Evolutionary conservation across 306 rosid genomes (phyloP).

Genomic region (Argentina anserina): DNA sequence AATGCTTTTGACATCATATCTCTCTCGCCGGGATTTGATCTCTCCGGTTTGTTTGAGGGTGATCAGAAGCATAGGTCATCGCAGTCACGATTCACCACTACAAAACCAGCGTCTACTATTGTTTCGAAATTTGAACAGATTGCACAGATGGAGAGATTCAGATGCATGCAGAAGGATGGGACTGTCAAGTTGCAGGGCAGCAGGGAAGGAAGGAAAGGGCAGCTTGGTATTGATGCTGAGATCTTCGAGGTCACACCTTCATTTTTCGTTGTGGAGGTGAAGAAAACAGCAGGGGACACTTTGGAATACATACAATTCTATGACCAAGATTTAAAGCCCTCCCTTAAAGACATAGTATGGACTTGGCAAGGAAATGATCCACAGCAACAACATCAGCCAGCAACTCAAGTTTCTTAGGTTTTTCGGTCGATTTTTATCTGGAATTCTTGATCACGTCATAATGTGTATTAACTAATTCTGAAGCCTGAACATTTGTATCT

Average conservation of each 20-base stretch:
- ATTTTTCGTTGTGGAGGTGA: slow-evolving; percentile 57
- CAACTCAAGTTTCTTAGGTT: not conserved
- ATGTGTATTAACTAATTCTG: not conserved
- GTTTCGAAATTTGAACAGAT: slow-evolving; percentile 60
- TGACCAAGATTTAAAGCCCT: slow-evolving; percentile 47
- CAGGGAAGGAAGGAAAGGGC: slow-evolving; percentile 43
- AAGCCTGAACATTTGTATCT: not conserved
- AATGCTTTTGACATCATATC: slow-evolving; percentile 78
- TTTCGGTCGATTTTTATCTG: not conserved
- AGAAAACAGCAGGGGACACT: slow-evolving; percentile 59
- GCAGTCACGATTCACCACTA: slow-evolving; percentile 35
- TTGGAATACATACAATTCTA: slow-evolving; percentile 49
- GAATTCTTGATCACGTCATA: not conserved
- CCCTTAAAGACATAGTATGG: slow-evolving; percentile 56
- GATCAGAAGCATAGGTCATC: slow-evolving; percentile 23
- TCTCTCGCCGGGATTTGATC: slow-evolving; percentile 60
- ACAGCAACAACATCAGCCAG: slow-evolving; percentile 7
- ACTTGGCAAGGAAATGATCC: slow-evolving; percentile 51
- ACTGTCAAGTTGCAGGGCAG: slow-evolving; percentile 47
- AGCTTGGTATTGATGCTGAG: slow-evolving; percentile 63
- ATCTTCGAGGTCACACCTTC: slow-evolving; percentile 62
- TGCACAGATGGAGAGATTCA: slow-evolving; percentile 47
- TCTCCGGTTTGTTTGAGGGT: slow-evolving; percentile 60
- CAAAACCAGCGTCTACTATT: slow-evolving; percentile 36
- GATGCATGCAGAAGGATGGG: slow-evolving; percentile 46